Conservation (phyloP, 768 basidiomycete genomes). For the Auriscalpium orientale region DNA sequence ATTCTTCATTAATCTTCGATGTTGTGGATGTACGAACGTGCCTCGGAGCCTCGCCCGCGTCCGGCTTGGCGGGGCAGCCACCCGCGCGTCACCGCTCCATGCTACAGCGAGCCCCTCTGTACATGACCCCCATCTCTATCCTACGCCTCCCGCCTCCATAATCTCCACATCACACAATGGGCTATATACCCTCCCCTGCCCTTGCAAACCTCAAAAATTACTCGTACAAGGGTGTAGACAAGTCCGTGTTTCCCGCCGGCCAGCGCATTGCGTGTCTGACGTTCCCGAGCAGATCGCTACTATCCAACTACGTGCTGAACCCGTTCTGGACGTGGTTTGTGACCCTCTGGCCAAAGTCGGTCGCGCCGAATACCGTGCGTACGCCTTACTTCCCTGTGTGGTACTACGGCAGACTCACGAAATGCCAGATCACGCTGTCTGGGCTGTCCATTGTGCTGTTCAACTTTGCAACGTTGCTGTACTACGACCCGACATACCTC, state of each 20-base stretch:
- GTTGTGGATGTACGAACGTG: too few species aligned
- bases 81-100: too few species aligned
- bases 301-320: constrained; percentile 69
- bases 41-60: too few species aligned
- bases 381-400: neutral
- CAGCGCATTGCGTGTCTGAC: neutral
- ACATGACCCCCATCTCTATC: too few species aligned
- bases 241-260: constrained; percentile 36
- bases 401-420: neutral
- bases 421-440: constrained; percentile 77
- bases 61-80: too few species aligned
- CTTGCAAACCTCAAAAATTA: constrained; percentile 72
- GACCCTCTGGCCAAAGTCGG: constrained; percentile 72
- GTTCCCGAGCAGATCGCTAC: constrained; percentile 46
- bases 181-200: constrained; percentile 58
- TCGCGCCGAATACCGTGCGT: constrained; percentile 87
- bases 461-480: constrained; percentile 79
- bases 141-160: too few species aligned
- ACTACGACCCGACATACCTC: constrained; percentile 75
- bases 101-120: too few species aligned
- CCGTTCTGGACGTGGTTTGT: constrained; percentile 93
- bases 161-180: constrained; percentile 31
- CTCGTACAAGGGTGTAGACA: constrained; percentile 75
- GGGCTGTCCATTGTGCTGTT: constrained; percentile 75
- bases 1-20: too few species aligned